Evolutionary conservation across 192 early-diverging fungal species (phyloP), one percentile per base, ranked within the genome.

Genomic region (Mycoemilia scoparia): DNA sequence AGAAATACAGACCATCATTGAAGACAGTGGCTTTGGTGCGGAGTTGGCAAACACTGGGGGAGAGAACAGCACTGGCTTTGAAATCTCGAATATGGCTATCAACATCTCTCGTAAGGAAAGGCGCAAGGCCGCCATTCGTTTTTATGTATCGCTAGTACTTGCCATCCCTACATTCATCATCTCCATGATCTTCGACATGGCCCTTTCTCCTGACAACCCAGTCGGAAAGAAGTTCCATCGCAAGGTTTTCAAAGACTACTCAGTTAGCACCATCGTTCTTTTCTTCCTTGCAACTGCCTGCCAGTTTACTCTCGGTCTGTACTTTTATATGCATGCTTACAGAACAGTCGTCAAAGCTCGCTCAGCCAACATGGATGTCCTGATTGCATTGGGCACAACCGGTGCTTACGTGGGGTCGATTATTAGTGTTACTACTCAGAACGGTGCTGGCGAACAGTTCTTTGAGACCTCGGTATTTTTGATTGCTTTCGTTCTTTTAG

Each of bases 281-380:
- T 60, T 82, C 35, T 16, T 77, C 2, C 59, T 97, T 14, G 81
- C 87, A 3, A 75, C 80, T 4, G 82, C 85, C 3, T 79, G 88
- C 4, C 89, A 95, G 54, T 76, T 97, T 59, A 73, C 78, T 5
- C 62, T 95, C 16, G 93, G 88, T 0, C 26, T 48, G 17, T 64
- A 76, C 18, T 97, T 97, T 50, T 82, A 87, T 42, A 47, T 39
- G 22, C 57, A 76, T 11, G 79, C 87, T 1, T 90, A 66, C 54
- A 79, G 80, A 42, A 74, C 87, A 13, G 41, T 92, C 7, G 36
- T 52, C 21, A 75, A 89, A 24, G 70, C 59, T n/a, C 51, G 70
- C 12, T 71, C 72, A 2, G 83, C 87, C 33, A 95, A 81, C 24
- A 98, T 98, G 93, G 93, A 98, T 38, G 82, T 92, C 10, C 64